Conservation (phyloP, 139 green algal genomes). For the Edaphochlamys debaryana region DNA sequence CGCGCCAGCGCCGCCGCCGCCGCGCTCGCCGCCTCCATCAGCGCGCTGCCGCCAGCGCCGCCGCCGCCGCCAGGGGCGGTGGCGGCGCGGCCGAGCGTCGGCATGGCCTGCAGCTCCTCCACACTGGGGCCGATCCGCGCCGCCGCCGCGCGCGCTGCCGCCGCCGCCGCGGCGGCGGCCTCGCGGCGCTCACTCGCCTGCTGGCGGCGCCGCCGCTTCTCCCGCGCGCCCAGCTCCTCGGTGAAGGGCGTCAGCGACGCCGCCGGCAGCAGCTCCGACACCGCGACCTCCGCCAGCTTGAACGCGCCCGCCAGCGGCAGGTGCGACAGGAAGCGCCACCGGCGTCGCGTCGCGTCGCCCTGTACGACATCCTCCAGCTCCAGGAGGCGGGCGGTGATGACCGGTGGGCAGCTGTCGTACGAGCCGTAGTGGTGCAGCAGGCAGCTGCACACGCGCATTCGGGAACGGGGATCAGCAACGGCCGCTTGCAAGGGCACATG, state of each 20-base stretch:
- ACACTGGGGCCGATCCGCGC: constrained; percentile 48
- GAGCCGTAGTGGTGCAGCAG: constrained; percentile 68
- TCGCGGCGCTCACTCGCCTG: constrained; percentile 21
- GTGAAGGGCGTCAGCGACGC: constrained; percentile 75
- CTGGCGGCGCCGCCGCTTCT: constrained; percentile 57
- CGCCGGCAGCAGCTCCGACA: constrained; percentile 53
- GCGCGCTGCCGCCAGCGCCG: background rate
- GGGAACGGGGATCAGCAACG: no score
- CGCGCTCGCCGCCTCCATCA: constrained; percentile 22
- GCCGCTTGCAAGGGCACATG: no score
- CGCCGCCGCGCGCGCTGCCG: constrained; percentile 43
- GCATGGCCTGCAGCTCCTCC: constrained; percentile 66
- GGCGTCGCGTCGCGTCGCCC: constrained; percentile 39
- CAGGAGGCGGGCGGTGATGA: constrained; percentile 67
- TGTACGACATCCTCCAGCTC: constrained; percentile 79
- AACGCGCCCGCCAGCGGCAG: constrained; percentile 72
- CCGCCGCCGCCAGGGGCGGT: background rate
- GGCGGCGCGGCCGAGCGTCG: constrained; percentile 3
- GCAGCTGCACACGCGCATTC: background rate
- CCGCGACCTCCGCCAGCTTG: constrained; percentile 66
- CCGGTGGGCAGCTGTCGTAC: constrained; percentile 64
- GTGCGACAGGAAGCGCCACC: constrained; percentile 72
- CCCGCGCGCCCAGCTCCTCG: constrained; percentile 70
- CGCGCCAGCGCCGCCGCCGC: constrained; percentile 27
- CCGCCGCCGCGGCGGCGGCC: constrained; percentile 54